phyloP scores from a whole-genome alignment of 2,329 filamentous ascomycete genomes.

The Xylaria sp. region DNA sequence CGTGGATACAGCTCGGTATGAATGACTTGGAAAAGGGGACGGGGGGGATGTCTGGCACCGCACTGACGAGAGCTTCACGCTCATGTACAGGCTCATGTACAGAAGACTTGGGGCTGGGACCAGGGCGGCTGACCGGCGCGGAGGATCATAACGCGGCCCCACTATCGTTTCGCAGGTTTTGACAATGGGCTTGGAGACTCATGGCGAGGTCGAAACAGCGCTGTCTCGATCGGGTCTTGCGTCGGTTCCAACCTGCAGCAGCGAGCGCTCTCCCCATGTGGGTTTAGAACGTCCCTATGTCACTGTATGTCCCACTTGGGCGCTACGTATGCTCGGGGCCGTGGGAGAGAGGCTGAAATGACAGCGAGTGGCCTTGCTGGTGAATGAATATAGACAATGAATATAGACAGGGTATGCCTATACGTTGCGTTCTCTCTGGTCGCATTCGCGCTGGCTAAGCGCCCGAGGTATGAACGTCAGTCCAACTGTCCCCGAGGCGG shows the following conservation, averaged over 20 bases:
- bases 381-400: conserved; percentile 13
- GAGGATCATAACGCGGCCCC: conserved; percentile 21
- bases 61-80: conserved; percentile 7
- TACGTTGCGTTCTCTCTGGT: too few relatives aligned
- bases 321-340: too few relatives aligned
- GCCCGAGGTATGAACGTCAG: neutral
- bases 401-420: conserved; percentile 18
- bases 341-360: conserved; percentile 23
- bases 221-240: conserved; percentile 33
- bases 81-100: conserved; percentile 8
- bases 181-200: conserved; percentile 11
- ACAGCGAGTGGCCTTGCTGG: conserved; percentile 6
- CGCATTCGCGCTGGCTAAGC: conserved; percentile 8
- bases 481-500: neutral
- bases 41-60: neutral
- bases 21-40: conserved; percentile 5
- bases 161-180: conserved; percentile 23
- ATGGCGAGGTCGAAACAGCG: conserved; percentile 26
- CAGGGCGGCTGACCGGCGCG: conserved; percentile 11
- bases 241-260: conserved; percentile 38
- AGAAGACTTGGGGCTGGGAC: conserved; percentile 1
- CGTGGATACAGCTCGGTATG: conserved; percentile 13
- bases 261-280: conserved; percentile 24
- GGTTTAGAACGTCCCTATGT: too few relatives aligned
- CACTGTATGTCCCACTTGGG: conserved; percentile 11